These are phyloP conservation scores for Acorus calamus DNA, from an alignment of 106 monocot genomes.

Conservation along the genomic window DNA sequence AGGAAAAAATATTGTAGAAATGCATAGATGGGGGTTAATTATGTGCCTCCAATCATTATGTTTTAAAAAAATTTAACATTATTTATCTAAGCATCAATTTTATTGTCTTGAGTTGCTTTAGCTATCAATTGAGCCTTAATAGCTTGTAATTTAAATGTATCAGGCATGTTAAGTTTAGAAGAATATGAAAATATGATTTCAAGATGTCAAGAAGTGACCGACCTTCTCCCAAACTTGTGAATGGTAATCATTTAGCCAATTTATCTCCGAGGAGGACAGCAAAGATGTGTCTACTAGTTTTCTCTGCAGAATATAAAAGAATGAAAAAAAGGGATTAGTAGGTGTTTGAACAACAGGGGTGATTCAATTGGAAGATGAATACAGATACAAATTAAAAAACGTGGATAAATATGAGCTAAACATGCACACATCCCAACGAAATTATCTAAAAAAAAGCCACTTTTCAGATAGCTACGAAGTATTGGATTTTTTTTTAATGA, in stretches of 20 bases:
- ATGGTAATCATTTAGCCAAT: slow-evolving; percentile 86
- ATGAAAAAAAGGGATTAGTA: not conserved
- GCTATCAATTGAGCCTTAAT: not conserved
- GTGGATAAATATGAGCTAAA: not conserved
- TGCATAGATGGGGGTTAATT: too few relatives aligned
- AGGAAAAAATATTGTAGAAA: not conserved
- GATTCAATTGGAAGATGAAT: too few relatives aligned
- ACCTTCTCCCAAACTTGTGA: slow-evolving; percentile 95
- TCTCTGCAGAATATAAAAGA: slow-evolving; percentile 25
- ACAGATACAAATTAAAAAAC: slow-evolving; percentile 1
- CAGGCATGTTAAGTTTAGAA: not conserved
- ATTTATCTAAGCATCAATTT: not conserved
- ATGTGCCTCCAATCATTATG: not conserved
- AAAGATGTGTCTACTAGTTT: slow-evolving; percentile 63
- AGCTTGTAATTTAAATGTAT: not conserved
- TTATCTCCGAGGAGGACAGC: slow-evolving; percentile 56
- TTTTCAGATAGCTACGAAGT: too few relatives aligned
- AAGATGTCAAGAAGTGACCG: slow-evolving; percentile 3
- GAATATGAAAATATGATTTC: not conserved
- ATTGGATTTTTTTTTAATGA: too few relatives aligned
- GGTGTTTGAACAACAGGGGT: too few relatives aligned
- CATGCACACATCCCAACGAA: too few relatives aligned
- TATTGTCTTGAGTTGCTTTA: not conserved
- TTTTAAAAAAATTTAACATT: not conserved
- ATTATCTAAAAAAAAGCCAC: too few relatives aligned